phyloP scores from a whole-genome alignment of 768 basidiomycete species.

The Bullera alba region DNA sequence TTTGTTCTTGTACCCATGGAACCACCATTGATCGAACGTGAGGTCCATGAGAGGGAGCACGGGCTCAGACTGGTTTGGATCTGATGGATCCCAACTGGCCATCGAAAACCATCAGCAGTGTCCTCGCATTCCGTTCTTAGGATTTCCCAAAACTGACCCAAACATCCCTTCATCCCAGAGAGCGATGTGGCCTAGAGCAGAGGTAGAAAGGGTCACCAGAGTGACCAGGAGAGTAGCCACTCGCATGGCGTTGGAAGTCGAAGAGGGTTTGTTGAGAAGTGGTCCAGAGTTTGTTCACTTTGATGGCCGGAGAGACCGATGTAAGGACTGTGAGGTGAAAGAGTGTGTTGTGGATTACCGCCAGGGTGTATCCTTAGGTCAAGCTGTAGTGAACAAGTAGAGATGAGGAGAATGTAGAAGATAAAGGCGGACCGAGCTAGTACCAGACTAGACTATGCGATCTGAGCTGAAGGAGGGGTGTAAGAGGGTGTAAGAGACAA shows the following conservation, averaged over 20 bases:
- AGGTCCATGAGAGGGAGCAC: constrained; percentile 32
- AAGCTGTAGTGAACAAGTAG: too few relatives aligned
- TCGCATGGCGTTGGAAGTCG: background rate
- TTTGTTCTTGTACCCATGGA: constrained; percentile 39
- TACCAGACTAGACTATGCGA: too few relatives aligned
- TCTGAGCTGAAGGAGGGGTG: too few relatives aligned
- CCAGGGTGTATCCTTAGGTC: too few relatives aligned
- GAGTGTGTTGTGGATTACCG: too few relatives aligned
- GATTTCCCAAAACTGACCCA: constrained; percentile 18
- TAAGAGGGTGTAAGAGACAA: too few relatives aligned
- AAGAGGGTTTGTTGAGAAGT: too few relatives aligned
- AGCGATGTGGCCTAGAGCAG: constrained; percentile 18
- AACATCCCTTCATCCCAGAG: constrained; percentile 34
- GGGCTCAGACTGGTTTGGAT: constrained; percentile 36
- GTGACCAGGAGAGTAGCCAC: constrained; percentile 6
- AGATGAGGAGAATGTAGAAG: too few relatives aligned
- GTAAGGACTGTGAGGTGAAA: too few relatives aligned
- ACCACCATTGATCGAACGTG: constrained; percentile 41
- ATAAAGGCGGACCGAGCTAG: too few relatives aligned
- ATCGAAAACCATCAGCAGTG: background rate
- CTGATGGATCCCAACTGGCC: constrained; percentile 25
- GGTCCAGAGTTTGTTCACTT: too few relatives aligned
- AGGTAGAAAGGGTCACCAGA: background rate
- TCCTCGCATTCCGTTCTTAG: background rate
- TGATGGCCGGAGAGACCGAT: too few relatives aligned